Evolutionary conservation across 148 eudicot species (phyloP).

Genomic region (Simmondsia chinensis): DNA sequence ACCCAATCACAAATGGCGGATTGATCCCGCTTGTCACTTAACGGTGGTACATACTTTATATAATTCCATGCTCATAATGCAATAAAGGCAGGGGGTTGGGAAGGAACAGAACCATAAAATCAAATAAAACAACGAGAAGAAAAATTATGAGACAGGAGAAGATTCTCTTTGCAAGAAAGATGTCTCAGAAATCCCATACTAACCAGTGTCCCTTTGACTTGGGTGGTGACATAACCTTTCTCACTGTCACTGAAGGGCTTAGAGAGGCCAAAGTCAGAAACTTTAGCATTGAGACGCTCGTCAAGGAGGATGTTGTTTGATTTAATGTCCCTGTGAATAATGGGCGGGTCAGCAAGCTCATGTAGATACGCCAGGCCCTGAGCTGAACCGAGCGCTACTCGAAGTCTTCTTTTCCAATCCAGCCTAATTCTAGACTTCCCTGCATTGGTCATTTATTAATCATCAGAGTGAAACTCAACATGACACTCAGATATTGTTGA

Average conservation of each 20-base stretch:
- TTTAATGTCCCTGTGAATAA: conserved; percentile 60
- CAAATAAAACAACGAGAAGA: too few relatives aligned
- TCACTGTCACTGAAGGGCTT: conserved; percentile 39
- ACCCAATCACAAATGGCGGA: too few relatives aligned
- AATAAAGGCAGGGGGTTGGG: too few relatives aligned
- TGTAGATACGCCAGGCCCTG: conserved; percentile 55
- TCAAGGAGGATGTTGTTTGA: conserved; percentile 50
- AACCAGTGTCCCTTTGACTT: conserved; percentile 78
- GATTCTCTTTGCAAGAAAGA: background rate
- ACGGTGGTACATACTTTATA: too few relatives aligned
- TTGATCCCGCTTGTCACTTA: too few relatives aligned
- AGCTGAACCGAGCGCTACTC: conserved; percentile 53
- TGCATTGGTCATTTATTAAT: conserved; percentile 2
- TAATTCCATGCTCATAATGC: too few relatives aligned
- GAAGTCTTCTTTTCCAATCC: conserved; percentile 55
- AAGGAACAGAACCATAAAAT: too few relatives aligned
- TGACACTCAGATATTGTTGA: too few relatives aligned
- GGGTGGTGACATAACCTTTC: conserved; percentile 49
- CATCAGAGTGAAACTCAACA: too few relatives aligned
- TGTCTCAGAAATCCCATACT: conserved; percentile 7
- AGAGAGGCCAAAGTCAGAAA: conserved; percentile 66
- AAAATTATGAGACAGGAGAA: background rate
- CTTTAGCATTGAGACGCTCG: conserved; percentile 52
- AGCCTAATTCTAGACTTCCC: conserved; percentile 43
- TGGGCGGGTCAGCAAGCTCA: conserved; percentile 67